Evolutionary conservation across 2,329 filamentous ascomycete genomes (phyloP), one percentile per base, ranked within the genome.

Genomic region (Blastomyces gilchristii): DNA sequence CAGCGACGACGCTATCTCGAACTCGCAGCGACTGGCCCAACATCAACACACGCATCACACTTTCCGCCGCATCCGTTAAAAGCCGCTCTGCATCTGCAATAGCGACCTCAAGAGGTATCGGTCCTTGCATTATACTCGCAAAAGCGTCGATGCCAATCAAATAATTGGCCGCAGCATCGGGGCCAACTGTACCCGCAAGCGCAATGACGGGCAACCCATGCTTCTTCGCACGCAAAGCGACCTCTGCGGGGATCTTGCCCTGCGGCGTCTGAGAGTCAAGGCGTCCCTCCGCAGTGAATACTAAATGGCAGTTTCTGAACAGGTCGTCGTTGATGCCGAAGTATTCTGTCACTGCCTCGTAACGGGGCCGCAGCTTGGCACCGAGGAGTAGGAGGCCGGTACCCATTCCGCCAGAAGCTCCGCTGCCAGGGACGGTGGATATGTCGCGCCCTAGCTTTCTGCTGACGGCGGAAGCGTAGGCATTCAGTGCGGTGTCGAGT

Each of bases 201-300:
- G 73, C 76, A 59, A 81, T 79, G 1, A 83, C 81, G 0, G 80
- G 79, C 2, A 80, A 72, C 4, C 76, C 75, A 64, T 75, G 75
- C 60, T 71, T 71, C 67, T 78, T 79, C 2, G 81, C 81, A 11
- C 79, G 74, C 61, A 75, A 71, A 11, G 80, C 81, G 34, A 83
- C 76, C 68, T 83, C 81, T 2, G 77, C 80, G 9, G 81, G 81
- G 65, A 83, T 82, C 68, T 83, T 83, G 1, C 81, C 81, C 53
- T 75, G 72, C 0, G 80, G 77, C 0, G 80, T 82, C 65, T 83
- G 81, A 56, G 76, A 75, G 65, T 83, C 81, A 18, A 83, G 75
- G 11, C 79, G 79, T 0, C 81, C 81, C 67, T 83, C 81, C 1
- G 80, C 81, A 0, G 81, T 83, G 65, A 83, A 73, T 0, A 82